Conservation (phyloP, 352 stramenopile species). For the Pythium phragmiticola region DNA sequence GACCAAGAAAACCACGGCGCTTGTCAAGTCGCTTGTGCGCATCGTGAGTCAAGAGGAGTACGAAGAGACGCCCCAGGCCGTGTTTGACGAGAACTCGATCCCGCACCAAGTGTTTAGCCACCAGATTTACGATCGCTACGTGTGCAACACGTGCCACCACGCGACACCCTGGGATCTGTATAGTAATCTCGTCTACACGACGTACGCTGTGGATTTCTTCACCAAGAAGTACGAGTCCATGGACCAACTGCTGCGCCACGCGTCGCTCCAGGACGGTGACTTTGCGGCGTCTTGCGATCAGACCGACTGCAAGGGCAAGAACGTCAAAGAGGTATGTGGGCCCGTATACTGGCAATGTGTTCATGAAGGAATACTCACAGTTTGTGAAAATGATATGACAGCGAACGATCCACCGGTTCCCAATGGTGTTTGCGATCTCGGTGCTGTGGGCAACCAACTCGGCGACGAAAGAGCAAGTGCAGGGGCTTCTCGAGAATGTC, state of each 20-base stretch:
- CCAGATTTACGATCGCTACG: constrained; percentile 85
- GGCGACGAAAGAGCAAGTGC: constrained; percentile 74
- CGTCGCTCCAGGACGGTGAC: constrained; percentile 57
- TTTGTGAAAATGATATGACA: not conserved
- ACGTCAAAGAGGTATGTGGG: constrained; percentile 51
- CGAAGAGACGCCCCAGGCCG: constrained; percentile 58
- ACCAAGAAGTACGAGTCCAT: constrained; percentile 60
- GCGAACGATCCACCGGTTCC: constrained; percentile 79
- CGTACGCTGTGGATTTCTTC: constrained; percentile 75
- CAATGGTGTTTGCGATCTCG: constrained; percentile 85
- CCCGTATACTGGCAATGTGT: not conserved
- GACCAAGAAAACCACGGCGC: constrained; percentile 69
- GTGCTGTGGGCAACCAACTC: constrained; percentile 76
- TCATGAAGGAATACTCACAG: not conserved
- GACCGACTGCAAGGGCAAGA: constrained; percentile 55
- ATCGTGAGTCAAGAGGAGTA: constrained; percentile 66
- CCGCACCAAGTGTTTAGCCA: constrained; percentile 85
- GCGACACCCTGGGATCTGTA: constrained; percentile 73
- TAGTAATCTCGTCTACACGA: constrained; percentile 83
- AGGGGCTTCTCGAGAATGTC: constrained; percentile 64
- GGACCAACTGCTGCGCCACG: constrained; percentile 65
- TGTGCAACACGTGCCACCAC: constrained; percentile 63
- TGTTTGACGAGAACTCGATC: constrained; percentile 87
- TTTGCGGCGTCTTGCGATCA: constrained; percentile 57
- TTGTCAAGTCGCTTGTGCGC: constrained; percentile 69